Conservation (phyloP, 768 basidiomycete genomes). For the Pisolithus orientalis region DNA sequence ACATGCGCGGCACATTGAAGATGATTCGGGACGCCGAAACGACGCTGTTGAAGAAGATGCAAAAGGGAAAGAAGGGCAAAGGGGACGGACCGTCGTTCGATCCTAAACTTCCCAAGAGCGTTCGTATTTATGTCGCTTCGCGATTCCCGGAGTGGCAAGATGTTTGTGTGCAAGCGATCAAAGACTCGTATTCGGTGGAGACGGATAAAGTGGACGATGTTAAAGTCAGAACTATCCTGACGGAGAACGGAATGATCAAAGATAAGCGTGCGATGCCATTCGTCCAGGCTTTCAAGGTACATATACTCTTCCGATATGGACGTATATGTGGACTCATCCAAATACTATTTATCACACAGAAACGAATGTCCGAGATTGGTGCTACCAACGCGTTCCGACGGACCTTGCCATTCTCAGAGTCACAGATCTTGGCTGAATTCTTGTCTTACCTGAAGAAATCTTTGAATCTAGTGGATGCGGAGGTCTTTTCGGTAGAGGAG, state of each 20-base stretch:
- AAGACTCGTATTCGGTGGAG: slow-evolving; percentile 54
- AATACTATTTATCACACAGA: slow-evolving; percentile 35
- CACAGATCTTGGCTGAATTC: slow-evolving; percentile 61
- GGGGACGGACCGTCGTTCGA: slow-evolving; percentile 54
- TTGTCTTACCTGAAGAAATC: slow-evolving; percentile 78
- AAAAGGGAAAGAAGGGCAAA: slow-evolving; percentile 66
- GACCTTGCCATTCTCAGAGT: slow-evolving; percentile 77
- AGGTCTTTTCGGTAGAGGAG: slow-evolving; percentile 64
- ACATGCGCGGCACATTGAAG: slow-evolving; percentile 91
- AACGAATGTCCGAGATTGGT: slow-evolving; percentile 75
- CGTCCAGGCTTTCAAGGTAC: slow-evolving; percentile 86
- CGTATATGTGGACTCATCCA: background rate
- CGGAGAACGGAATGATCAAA: slow-evolving; percentile 76
- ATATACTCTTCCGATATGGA: slow-evolving; percentile 14
- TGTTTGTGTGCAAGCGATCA: slow-evolving; percentile 66
- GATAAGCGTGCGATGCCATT: slow-evolving; percentile 97
- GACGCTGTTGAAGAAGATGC: slow-evolving; percentile 68
- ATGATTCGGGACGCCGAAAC: slow-evolving; percentile 86
- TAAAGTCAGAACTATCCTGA: slow-evolving; percentile 63
- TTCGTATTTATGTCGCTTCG: slow-evolving; percentile 86
- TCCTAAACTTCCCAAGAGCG: slow-evolving; percentile 77
- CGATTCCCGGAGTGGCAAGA: slow-evolving; percentile 95
- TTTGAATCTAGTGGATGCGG: slow-evolving; percentile 62
- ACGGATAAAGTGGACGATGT: slow-evolving; percentile 74
- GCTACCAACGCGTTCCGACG: slow-evolving; percentile 77